Evolutionary conservation across 305 asterid genomes (phyloP).

Genomic region (Fraxinus platypoda): DNA sequence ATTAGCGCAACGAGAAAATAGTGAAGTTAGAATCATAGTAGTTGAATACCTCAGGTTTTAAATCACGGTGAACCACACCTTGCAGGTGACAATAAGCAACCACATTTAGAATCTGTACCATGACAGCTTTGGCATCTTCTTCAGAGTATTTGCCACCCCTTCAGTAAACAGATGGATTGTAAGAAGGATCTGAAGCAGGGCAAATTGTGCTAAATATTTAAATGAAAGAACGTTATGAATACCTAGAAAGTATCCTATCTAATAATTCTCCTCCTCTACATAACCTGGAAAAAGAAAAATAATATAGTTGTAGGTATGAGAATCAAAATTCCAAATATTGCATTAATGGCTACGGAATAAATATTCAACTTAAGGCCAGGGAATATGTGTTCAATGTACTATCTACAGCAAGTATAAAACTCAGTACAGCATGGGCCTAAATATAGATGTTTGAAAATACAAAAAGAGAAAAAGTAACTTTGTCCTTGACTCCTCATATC

Average conservation of each 20-base stretch:
- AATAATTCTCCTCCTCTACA: constrained; percentile 82
- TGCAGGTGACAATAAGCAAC: constrained; percentile 81
- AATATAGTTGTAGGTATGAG: not conserved
- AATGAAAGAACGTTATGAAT: not conserved
- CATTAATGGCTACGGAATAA: not conserved
- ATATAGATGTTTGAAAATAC: not conserved
- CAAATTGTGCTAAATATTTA: not conserved
- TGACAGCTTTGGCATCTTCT: constrained; percentile 75
- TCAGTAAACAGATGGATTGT: constrained; percentile 22
- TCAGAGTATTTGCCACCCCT: constrained; percentile 90
- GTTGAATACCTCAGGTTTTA: constrained; percentile 77
- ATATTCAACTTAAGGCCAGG: not conserved
- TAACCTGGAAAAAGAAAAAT: constrained; percentile 42
- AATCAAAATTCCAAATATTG: not conserved
- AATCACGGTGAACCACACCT: constrained; percentile 89
- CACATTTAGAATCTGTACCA: constrained; percentile 71
- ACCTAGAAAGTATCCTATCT: constrained; percentile 76
- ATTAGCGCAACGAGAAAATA: not conserved
- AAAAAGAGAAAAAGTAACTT: not conserved
- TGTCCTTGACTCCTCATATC: not conserved
- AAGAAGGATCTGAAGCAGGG: constrained; percentile 8
- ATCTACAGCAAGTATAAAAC: not conserved
- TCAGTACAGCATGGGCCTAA: not conserved
- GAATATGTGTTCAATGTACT: not conserved
- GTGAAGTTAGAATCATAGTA: not conserved